A percentile compares a stretch with the other conserved stretches of the same genome.
Evolutionary conservation across 2,329 filamentous ascomycete species (phyloP).

Genomic region (Pseudocercospora cruenta): DNA sequence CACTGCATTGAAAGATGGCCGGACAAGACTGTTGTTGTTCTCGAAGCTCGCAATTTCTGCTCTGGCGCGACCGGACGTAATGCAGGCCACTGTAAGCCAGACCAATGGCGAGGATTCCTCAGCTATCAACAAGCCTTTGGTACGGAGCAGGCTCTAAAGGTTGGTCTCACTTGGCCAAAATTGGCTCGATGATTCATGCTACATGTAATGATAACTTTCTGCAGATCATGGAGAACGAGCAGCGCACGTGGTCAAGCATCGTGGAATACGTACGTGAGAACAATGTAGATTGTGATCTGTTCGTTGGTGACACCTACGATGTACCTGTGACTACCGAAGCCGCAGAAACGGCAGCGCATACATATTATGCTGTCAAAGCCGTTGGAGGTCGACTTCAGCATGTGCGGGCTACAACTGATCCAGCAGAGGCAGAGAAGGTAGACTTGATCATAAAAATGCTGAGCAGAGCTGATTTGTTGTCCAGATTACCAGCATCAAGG

Average conservation of each 20-base stretch:
- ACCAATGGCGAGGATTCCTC: conserved; percentile 7
- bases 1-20: conserved; percentile 5
- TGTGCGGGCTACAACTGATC: conserved; percentile 49
- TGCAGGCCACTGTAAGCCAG: conserved; percentile 1
- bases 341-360: conserved; percentile 54
- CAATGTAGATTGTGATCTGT: conserved; percentile 71
- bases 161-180: conserved; percentile 64
- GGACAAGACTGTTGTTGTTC: conserved; percentile 60
- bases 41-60: conserved; percentile 78
- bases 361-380: conserved; percentile 61
- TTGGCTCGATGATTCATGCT: conserved; percentile 43
- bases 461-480: conserved; percentile 14
- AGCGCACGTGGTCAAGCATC: conserved; percentile 61
- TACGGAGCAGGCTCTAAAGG: conserved; percentile 36
- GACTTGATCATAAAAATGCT: neutral
- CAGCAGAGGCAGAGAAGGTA: conserved; percentile 45
- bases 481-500: conserved; percentile 53
- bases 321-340: neutral
- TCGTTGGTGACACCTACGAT: conserved; percentile 36
- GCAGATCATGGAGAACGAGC: conserved; percentile 74
- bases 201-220: conserved; percentile 51
- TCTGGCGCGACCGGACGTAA: conserved; percentile 76
- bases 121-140: conserved; percentile 58
- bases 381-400: conserved; percentile 55
- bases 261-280: conserved; percentile 51